These are phyloP conservation scores for Termitomyces sp. DNA, from an alignment of 768 basidiomycete species.

Conservation along the genomic window DNA sequence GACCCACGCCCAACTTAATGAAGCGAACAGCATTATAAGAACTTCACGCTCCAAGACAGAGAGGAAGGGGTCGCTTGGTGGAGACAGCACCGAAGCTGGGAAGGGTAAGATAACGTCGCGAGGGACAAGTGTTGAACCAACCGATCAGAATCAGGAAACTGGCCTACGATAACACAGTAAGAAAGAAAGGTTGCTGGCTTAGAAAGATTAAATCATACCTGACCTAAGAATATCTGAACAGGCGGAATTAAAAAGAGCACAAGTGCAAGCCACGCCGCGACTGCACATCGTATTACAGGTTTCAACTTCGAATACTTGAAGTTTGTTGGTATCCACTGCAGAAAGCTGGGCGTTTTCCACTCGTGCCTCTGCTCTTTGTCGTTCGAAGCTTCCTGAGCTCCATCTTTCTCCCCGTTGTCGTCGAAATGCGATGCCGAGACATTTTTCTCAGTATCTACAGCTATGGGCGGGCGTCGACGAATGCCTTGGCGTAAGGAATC, in stretches of 20 bases:
- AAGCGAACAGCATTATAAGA: constrained; percentile 48
- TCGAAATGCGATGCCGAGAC: not conserved
- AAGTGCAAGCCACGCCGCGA: constrained; percentile 60
- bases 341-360: constrained; percentile 26
- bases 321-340: constrained; percentile 60
- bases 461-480: not conserved
- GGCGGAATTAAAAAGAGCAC: constrained; percentile 58
- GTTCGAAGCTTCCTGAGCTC: not conserved
- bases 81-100: constrained; percentile 61
- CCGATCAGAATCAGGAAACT: constrained; percentile 65
- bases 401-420: constrained; percentile 4
- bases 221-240: constrained; percentile 51
- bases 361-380: not conserved
- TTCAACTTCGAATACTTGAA: constrained; percentile 59
- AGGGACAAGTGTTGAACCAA: constrained; percentile 20
- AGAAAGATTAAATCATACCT: constrained; percentile 36
- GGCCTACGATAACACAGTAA: constrained; percentile 37
- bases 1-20: constrained; percentile 60
- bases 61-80: constrained; percentile 69
- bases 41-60: constrained; percentile 65
- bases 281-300: constrained; percentile 60
- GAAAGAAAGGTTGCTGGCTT: not conserved
- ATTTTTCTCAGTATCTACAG: not conserved
- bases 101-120: not conserved
- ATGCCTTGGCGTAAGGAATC: not conserved